Evolutionary conservation across 352 stramenopile genomes (phyloP).

Genomic region (Globisporangium middletonii): DNA sequence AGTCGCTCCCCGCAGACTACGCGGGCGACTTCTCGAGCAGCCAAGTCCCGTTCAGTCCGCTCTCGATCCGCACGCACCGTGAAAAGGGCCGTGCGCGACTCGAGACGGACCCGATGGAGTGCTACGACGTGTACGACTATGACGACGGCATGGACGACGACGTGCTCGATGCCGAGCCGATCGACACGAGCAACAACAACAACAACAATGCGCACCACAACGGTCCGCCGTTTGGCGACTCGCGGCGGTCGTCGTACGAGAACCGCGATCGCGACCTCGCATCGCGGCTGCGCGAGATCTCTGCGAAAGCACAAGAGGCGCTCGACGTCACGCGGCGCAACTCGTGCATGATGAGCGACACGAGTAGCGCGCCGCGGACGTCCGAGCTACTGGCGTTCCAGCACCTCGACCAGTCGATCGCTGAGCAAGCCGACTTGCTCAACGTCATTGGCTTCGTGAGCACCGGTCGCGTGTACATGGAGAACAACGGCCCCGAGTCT

Average conservation of each 20-base stretch:
- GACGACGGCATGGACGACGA: slow-evolving; percentile 17
- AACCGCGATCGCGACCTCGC: slow-evolving; percentile 44
- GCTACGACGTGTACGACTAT: slow-evolving; percentile 52
- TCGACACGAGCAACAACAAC: slow-evolving; percentile 16
- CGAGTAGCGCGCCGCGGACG: slow-evolving; percentile 49
- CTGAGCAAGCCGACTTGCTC: slow-evolving; percentile 63
- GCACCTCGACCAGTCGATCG: slow-evolving; percentile 66
- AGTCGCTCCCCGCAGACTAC: slow-evolving; percentile 20
- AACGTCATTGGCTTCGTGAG: slow-evolving; percentile 75
- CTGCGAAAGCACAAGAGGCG: slow-evolving; percentile 51
- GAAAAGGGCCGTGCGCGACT: slow-evolving; percentile 35
- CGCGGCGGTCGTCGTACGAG: slow-evolving; percentile 32
- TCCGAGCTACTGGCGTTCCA: slow-evolving; percentile 64
- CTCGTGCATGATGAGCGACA: slow-evolving; percentile 76
- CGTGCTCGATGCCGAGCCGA: slow-evolving; percentile 17
- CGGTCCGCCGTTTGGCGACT: slow-evolving; percentile 10
- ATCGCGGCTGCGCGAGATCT: slow-evolving; percentile 54
- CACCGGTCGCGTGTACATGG: slow-evolving; percentile 71
- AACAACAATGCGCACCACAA: slow-evolving; percentile 15
- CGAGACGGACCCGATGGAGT: slow-evolving; percentile 63
- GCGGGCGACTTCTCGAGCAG: slow-evolving; percentile 34
- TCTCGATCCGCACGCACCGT: slow-evolving; percentile 41
- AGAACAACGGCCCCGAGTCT: slow-evolving; percentile 34
- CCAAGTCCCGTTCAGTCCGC: slow-evolving; percentile 49
- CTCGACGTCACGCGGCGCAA: slow-evolving; percentile 63